Evolutionary conservation across 176 grass and related monocot genomes (phyloP), one percentile per base, ranked within the genome.

Genomic region (Puccinellia tenuiflora): DNA sequence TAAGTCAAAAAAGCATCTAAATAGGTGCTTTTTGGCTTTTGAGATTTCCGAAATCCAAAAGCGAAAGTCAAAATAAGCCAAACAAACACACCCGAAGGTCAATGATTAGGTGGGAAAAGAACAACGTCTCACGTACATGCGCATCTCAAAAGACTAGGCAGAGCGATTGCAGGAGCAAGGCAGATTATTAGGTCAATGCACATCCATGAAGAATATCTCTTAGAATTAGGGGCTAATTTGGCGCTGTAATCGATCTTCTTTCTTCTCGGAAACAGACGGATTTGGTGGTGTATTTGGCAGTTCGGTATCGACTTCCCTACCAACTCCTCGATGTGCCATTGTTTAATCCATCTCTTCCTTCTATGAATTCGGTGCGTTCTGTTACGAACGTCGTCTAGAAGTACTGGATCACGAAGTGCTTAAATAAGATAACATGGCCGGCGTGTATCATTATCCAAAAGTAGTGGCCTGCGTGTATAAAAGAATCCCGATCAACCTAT

Each of bases 41-140:
- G n/a, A n/a, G n/a, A n/a, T n/a, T n/a, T n/a, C n/a, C n/a, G n/a
- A n/a, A n/a, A n/a, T n/a, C n/a, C n/a, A n/a, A n/a, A n/a, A n/a
- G n/a, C n/a, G n/a, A n/a, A n/a, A n/a, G n/a, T n/a, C n/a, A n/a
- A n/a, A n/a, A n/a, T n/a, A n/a, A n/a, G n/a, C n/a, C n/a, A n/a
- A n/a, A n/a, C n/a, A n/a, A n/a, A n/a, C n/a, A n/a, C n/a, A n/a
- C n/a, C n/a, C n/a, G n/a, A n/a, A n/a, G n/a, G 87, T 88, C 81
- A 84, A 79, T 48, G 87, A 75, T 84, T 84, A 67, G 86, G 81
- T 88, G 81, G 65, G 66, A 43, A 57, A 16, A 28, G 9, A 3
- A 25, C 40, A 3, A 37, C 0, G 10, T 56, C 10, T 33, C 48
- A 17, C 16, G 39, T 20, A 18, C 31, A 66, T 42, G 8, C 26